Evolutionary conservation across 352 stramenopile species (phyloP), one percentile per base, ranked within the genome.

Genomic region (Globisporangium spiculum): DNA sequence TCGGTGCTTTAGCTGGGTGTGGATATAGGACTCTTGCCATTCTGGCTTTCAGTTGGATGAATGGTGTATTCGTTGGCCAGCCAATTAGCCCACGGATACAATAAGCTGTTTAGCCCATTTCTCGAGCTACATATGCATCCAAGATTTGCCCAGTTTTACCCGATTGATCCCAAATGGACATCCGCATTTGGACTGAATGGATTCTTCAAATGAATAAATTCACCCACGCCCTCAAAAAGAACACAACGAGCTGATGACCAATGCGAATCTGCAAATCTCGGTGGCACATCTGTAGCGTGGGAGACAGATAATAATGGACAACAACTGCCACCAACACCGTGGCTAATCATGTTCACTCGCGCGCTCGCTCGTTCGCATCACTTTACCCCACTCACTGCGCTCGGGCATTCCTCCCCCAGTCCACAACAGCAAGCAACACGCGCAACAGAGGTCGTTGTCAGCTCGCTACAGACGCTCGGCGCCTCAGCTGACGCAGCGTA

Each of bases 211-310:
- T 46, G 44, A 12, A 61, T 61, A 61, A 48, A 61, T 61, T 18
- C 55, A 61, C 55, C 55, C 55, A 61, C 55, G 30, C 9, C 7
- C n/a, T 27, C 48, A 16, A 56, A 16, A 27, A 14, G n/a, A 32
- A 57, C 50, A 44, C 36, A 44, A 18, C 12, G 36, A 44, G 36
- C 14, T 44, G 36, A 44, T 44, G 10, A 44, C 36, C 36, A 44
- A 44, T 44, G 27, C 18, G 54, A 60, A 60, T 60, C 27, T 61
- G 55, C 55, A 61, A 48, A 61, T 61, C 55, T 18, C 53, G 27
- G 20, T 14, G 26, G 30, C 52, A 58, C 52, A 56, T 30, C 36
- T 5, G 12, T 6, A 41, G 34, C 9, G 10, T 41, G 34, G 8
- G 48, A 24, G n/a, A 8, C 24, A 24, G 8, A 56, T 18, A 7